These are phyloP conservation scores for Caryopteris hybrid DNA, from an alignment of 305 asterid genomes.

Conservation along the genomic window DNA sequence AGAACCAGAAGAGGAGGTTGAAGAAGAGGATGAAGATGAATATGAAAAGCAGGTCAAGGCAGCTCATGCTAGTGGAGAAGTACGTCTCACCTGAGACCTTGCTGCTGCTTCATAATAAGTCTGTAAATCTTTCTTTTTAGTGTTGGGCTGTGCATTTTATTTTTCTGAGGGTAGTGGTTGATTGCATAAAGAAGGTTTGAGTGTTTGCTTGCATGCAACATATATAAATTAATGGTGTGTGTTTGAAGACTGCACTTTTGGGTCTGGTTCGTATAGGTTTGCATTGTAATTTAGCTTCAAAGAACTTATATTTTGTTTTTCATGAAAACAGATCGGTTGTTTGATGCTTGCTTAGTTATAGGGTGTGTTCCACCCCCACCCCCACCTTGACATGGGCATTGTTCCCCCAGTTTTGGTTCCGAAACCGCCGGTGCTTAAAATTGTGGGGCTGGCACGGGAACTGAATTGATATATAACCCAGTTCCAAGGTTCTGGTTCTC, in stretches of 20 bases:
- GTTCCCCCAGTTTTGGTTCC: too few species aligned
- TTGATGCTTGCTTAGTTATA: background rate
- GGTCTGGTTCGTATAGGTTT: constrained; percentile 1
- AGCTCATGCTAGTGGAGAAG: constrained; percentile 57
- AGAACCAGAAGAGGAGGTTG: constrained; percentile 54
- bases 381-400: too few species aligned
- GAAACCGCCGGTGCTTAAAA: too few species aligned
- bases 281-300: too few species aligned
- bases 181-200: constrained; percentile 5
- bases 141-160: background rate
- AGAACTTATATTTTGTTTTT: background rate
- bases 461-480: too few species aligned
- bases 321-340: background rate
- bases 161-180: constrained; percentile 13
- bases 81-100: constrained; percentile 35
- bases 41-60: constrained; percentile 58
- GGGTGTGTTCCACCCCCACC: too few species aligned
- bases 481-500: too few species aligned
- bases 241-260: background rate
- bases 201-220: background rate
- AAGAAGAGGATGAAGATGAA: constrained; percentile 49
- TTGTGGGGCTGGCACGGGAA: too few species aligned
- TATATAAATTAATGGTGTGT: constrained; percentile 3
- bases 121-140: constrained; percentile 25
- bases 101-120: background rate